Evolutionary conservation across 78 protist genomes (phyloP), one percentile per base, ranked within the genome.

Genomic region (Planoprotostelium fungivorum): DNA sequence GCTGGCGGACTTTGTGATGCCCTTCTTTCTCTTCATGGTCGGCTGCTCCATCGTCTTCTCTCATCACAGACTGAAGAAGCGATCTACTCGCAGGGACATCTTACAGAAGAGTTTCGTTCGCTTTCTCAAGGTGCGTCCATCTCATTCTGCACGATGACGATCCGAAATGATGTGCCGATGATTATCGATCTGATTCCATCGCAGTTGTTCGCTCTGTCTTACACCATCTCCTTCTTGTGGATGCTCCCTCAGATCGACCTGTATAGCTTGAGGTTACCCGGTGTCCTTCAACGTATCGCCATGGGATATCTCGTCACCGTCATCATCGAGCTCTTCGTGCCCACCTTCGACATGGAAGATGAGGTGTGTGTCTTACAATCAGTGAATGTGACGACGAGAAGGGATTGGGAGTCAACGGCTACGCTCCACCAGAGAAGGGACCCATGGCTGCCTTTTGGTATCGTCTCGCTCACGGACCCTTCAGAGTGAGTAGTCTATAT

Each of bases 1-100:
- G 1, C 38, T 86, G 63, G 88, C 88, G 34, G 88, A 86, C 10
- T 36, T 36, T 86, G 88, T 86, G 39, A 86, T 86, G 88, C 88
- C 88, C 29, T 36, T 28, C 38, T 86, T 86, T 37, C 31, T 36
- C 35, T 86, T 86, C 37, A 86, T 86, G 10, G 88, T 86, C 1
- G 88, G 88, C 31, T 1, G 1, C 37, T 28, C 88, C 28, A 28
- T 86, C 63, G 39, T 35, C 29, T 1, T 86, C 1, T 35, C 88
- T 28, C 39, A 36, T 1, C 63, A 25, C 10, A 34, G 36, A 25
- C n/a, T 35, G 63, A 86, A 28, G 38, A n/a, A 86, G 88, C n/a
- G 36, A 9, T 23, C 1, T 23, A 86, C 38, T 16, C 28, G 38
- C 1, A 1, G 23, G 5, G 5, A 5, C 73, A 51, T 51, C 73